A percentile compares a stretch with the other conserved stretches of the same genome.
Evolutionary conservation across 352 stramenopile genomes (phyloP).

Genomic region (Paralagenidium karlingii): DNA sequence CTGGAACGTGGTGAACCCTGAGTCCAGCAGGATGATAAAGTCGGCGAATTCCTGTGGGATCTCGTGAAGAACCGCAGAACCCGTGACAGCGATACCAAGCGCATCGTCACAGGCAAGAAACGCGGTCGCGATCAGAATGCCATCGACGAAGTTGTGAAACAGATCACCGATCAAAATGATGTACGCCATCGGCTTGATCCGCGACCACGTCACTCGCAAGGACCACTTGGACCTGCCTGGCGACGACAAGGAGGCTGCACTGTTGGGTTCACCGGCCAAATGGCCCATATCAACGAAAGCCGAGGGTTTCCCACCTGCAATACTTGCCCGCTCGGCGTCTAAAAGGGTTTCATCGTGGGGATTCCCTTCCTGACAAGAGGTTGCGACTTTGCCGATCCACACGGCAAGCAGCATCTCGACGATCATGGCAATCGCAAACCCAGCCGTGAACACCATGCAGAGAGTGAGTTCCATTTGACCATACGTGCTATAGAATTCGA

Average conservation of each 20-base stretch:
- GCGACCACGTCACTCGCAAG: conserved; percentile 17
- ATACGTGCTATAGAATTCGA: conserved; percentile 40
- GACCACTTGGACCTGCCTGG: conserved; percentile 10
- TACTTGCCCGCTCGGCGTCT: too few relatives aligned
- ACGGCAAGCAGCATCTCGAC: conserved; percentile 36
- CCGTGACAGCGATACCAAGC: conserved; percentile 36
- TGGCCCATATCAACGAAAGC: too few relatives aligned
- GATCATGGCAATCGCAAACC: conserved; percentile 52
- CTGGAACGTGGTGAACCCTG: conserved; percentile 41
- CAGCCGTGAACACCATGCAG: conserved; percentile 39
- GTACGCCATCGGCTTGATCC: conserved; percentile 38
- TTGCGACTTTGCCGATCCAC: conserved; percentile 17
- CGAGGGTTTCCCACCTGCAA: too few relatives aligned
- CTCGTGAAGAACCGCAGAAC: conserved; percentile 74
- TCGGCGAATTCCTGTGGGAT: conserved; percentile 78
- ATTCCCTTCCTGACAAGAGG: too few relatives aligned
- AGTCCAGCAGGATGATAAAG: conserved; percentile 74
- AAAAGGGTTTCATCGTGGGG: too few relatives aligned
- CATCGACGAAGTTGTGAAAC: conserved; percentile 86
- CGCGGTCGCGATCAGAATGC: conserved; percentile 45
- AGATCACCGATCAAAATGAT: conserved; percentile 75
- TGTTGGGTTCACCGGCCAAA: too few relatives aligned
- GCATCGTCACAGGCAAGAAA: conserved; percentile 35
- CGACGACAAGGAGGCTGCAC: too few relatives aligned
- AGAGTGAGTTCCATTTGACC: conserved; percentile 42